Evolutionary conservation across 2,329 filamentous ascomycete genomes (phyloP), one percentile per base, ranked within the genome.

Genomic region (Stenocarpella maydis): DNA sequence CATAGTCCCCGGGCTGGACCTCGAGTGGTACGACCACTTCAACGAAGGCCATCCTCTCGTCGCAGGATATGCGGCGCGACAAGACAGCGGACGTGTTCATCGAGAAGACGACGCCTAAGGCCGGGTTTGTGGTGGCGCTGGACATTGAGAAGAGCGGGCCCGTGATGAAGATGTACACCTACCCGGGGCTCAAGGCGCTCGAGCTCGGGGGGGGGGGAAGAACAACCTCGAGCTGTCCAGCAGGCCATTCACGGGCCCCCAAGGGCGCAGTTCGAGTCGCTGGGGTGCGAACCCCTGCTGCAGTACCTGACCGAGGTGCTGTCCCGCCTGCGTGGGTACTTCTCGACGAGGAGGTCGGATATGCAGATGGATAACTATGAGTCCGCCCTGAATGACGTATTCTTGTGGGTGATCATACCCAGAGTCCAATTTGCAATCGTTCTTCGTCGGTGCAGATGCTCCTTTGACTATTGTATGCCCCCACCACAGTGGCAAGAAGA

Each of bases 241-340:
- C 71, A 72, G 52, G 66, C 74, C 19, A 74, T 75, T 47, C 69
- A 72, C 19, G 63, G 54, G 24, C 70, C 75, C 10, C 74, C 73
- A 7, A 9, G 65, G 6, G 63, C 69, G 19, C 73, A 75, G 63
- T 72, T 72, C 60, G 43, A 72, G 28, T 72, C 73, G n/a, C 70
- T 75, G 19, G 43, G 68, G 19, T 72, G 72, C 14, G 74, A 75
- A 31, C 71, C 74, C 4, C 64, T 74, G 6, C 52, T 75, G 10
- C 72, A 74, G n/a, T 75, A 73, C 52, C 71, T 75, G 17, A 50
- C 69, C 43, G 70, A 73, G 66, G 74, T 75, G n/a, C 67, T 75
- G 34, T 45, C 43, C 4, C 66, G 73, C 14, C 67, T 75, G 47
- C 69, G 72, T 17, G 50, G 55, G 10, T 75, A 73, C 53, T 75